phyloP scores from a whole-genome alignment of 805 yeast genomes.

The Saccharomyces cerevisiae region DNA sequence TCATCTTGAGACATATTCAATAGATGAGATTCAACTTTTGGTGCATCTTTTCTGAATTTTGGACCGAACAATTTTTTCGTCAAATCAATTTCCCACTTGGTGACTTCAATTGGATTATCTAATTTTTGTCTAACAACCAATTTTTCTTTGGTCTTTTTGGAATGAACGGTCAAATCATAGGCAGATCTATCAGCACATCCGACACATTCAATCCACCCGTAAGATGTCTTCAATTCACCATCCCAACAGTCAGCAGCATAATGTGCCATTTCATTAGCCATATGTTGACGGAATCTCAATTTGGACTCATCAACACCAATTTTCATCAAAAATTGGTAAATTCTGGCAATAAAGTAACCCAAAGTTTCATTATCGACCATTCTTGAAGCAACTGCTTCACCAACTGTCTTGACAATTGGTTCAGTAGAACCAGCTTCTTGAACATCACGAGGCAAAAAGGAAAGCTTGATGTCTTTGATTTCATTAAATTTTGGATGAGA shows the following conservation, averaged over 20 bases:
- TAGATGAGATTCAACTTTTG: conserved; percentile 79
- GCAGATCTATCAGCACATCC: conserved; percentile 99
- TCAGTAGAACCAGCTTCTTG: conserved; percentile 81
- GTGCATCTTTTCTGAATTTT: conserved; percentile 93
- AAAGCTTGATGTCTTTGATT: conserved; percentile 62
- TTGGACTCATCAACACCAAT: conserved; percentile 83
- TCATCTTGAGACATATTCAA: conserved; percentile 72
- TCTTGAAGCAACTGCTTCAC: conserved; percentile 81
- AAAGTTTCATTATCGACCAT: conserved; percentile 95
- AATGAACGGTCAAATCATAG: conserved; percentile 89
- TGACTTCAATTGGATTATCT: conserved; percentile 75
- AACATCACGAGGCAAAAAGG: conserved; percentile 75
- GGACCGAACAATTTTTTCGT: conserved; percentile 97
- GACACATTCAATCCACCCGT: conserved; percentile 99
- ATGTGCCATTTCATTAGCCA: conserved; percentile 99
- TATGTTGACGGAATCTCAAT: conserved; percentile 95
- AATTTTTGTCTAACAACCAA: conserved; percentile 88
- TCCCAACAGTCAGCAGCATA: conserved; percentile 99
- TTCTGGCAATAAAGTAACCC: conserved; percentile 94
- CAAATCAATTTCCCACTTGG: conserved; percentile 74
- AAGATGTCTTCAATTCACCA: conserved; percentile 90
- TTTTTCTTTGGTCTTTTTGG: conserved; percentile 91
- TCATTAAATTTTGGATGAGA: conserved; percentile 71
- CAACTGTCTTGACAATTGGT: conserved; percentile 57
- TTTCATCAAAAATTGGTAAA: conserved; percentile 70